Conservation (phyloP, 768 basidiomycete genomes). For the Hydnomerulius pinastri region DNA sequence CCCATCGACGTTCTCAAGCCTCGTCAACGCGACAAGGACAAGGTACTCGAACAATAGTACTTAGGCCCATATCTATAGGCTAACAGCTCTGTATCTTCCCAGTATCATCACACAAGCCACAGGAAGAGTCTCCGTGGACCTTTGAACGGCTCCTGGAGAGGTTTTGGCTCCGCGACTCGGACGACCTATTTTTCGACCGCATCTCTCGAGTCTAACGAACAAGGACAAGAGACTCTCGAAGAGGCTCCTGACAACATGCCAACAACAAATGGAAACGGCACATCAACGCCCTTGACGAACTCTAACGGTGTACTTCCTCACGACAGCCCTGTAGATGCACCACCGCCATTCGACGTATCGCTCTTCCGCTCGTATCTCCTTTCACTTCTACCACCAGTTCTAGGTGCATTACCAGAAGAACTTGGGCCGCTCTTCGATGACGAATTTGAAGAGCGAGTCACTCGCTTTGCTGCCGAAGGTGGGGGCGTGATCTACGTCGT, state of each 20-base stretch:
- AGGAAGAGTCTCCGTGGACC: conserved; percentile 24
- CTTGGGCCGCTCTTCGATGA: conserved; percentile 70
- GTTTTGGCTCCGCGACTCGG: conserved; percentile 19
- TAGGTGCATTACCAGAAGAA: conserved; percentile 71
- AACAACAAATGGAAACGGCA: conserved; percentile 23
- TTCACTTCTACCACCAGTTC: conserved; percentile 73
- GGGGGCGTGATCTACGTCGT: conserved; percentile 82
- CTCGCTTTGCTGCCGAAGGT: conserved; percentile 73
- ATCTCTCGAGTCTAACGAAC: conserved; percentile 1
- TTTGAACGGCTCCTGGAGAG: conserved; percentile 25
- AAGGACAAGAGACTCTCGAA: conserved; percentile 18
- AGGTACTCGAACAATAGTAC: neutral
- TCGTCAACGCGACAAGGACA: neutral
- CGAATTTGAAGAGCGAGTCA: conserved; percentile 73
- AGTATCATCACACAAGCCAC: conserved; percentile 34
- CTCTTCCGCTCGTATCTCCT: conserved; percentile 73
- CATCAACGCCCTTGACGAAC: conserved; percentile 29
- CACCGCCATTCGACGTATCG: conserved; percentile 61
- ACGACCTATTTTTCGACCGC: conserved; percentile 13
- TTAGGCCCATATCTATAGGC: neutral
- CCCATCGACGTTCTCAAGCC: conserved; percentile 5
- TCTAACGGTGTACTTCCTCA: conserved; percentile 29
- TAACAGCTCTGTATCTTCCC: conserved; percentile 10
- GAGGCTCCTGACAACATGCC: conserved; percentile 14
- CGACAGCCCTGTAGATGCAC: conserved; percentile 38